phyloP scores from a whole-genome alignment of 2,329 filamentous ascomycete species.

The Pseudogymnoascus sp. region DNA sequence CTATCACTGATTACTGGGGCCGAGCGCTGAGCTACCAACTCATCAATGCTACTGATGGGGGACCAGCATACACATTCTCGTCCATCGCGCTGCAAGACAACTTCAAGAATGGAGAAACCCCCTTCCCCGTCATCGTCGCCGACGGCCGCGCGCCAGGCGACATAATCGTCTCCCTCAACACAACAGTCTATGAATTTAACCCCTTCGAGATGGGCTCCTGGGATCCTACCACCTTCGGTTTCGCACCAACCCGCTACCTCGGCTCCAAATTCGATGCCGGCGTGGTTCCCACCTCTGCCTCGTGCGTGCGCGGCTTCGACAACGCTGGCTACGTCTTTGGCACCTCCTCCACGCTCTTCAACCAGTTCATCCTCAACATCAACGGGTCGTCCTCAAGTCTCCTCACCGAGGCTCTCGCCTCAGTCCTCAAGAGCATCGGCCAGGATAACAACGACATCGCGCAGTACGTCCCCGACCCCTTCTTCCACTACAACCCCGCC shows the following conservation, averaged over 20 bases:
- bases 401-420: constrained; percentile 44
- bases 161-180: constrained; percentile 57
- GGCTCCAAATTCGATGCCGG: constrained; percentile 67
- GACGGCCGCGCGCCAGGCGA: constrained; percentile 61
- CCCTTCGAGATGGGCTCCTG: constrained; percentile 74
- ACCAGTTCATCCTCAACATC: constrained; percentile 63
- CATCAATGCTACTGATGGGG: constrained; percentile 68
- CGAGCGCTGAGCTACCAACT: constrained; percentile 82
- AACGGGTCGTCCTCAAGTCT: constrained; percentile 43
- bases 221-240: constrained; percentile 66
- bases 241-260: constrained; percentile 63
- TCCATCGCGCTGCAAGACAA: constrained; percentile 59
- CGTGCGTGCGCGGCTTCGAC: constrained; percentile 74
- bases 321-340: constrained; percentile 80
- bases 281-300: constrained; percentile 44
- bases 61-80: constrained; percentile 73
- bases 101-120: constrained; percentile 58
- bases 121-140: constrained; percentile 67
- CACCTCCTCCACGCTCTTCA: constrained; percentile 80
- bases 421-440: constrained; percentile 50
- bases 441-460: constrained; percentile 64
- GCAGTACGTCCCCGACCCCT: constrained; percentile 68
- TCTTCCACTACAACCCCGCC: constrained; percentile 56
- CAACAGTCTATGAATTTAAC: constrained; percentile 71
- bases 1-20: constrained; percentile 85